Evolutionary conservation across 768 basidiomycete species (phyloP).

Genomic region (Tulasnella sp.): DNA sequence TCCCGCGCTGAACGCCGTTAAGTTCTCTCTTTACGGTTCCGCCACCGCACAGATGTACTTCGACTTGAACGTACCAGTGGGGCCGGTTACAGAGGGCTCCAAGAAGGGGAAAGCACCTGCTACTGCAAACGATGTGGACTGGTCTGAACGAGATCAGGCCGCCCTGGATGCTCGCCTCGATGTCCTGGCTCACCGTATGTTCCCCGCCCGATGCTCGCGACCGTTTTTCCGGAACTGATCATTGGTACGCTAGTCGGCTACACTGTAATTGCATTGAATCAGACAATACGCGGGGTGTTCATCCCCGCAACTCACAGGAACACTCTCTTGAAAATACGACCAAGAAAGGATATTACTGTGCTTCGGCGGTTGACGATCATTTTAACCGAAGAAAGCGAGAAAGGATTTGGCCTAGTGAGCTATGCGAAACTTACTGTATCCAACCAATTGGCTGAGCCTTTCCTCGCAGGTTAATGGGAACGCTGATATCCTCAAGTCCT

Average conservation of each 20-base stretch:
- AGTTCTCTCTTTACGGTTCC: not conserved
- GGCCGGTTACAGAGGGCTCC: conserved; percentile 6
- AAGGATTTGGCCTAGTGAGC: conserved; percentile 68
- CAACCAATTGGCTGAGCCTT: not conserved
- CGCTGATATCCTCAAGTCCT: conserved; percentile 43
- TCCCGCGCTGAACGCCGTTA: not conserved
- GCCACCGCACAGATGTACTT: conserved; percentile 13
- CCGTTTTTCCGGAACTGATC: not conserved
- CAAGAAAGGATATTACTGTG: conserved; percentile 50
- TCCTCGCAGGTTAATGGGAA: conserved; percentile 56
- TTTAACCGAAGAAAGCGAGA: conserved; percentile 74
- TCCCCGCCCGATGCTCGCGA: not conserved
- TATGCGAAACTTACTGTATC: not conserved
- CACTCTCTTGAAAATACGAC: conserved; percentile 47
- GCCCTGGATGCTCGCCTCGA: conserved; percentile 7
- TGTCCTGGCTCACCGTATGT: conserved; percentile 1
- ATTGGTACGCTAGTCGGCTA: conserved; percentile 63
- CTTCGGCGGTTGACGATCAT: conserved; percentile 72
- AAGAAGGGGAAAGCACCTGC: not conserved
- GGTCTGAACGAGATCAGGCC: conserved; percentile 11
- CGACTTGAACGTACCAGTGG: conserved; percentile 18
- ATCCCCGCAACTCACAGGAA: conserved; percentile 62
- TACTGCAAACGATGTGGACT: not conserved
- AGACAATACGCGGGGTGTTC: conserved; percentile 58
- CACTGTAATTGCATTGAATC: conserved; percentile 64